phyloP scores from a whole-genome alignment of 345 rosid genomes.

The Limnanthes douglasii region DNA sequence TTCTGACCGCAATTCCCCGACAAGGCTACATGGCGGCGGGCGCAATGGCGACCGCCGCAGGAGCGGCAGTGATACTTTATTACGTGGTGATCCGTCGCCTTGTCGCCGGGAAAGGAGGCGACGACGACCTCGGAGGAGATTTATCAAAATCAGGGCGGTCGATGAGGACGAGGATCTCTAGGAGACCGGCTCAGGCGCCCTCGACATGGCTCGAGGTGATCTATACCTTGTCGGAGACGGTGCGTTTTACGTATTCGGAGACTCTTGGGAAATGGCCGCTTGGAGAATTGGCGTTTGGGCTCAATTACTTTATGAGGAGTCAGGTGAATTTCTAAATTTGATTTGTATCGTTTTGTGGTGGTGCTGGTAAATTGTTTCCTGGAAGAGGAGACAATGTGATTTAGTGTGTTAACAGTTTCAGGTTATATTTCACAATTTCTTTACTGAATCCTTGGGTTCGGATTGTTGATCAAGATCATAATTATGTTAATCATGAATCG shows the following conservation, averaged over 20 bases:
- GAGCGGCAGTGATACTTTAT: constrained; percentile 57
- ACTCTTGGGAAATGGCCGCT: constrained; percentile 98
- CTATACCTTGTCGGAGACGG: constrained; percentile 72
- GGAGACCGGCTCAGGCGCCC: constrained; percentile 87
- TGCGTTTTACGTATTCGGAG: constrained; percentile 83
- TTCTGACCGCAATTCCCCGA: no score
- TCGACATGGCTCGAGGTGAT: constrained; percentile 91
- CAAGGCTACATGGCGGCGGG: constrained; percentile 98
- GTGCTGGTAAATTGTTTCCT: neutral
- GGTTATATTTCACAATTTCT: neutral
- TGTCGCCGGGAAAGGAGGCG: constrained; percentile 26
- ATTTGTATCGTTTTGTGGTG: neutral
- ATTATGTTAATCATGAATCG: no score
- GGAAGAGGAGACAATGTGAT: constrained; percentile 1
- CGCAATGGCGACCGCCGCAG: constrained; percentile 82
- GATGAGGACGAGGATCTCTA: constrained; percentile 41
- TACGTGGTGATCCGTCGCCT: constrained; percentile 41
- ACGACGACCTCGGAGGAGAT: constrained; percentile 22
- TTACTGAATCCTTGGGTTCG: neutral
- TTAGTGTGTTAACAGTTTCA: neutral
- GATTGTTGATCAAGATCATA: neutral
- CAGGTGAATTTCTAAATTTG: constrained; percentile 29
- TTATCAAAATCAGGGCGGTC: constrained; percentile 52
- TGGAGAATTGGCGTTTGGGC: constrained; percentile 91
- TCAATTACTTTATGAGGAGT: constrained; percentile 74